Percentiles rank a stretch among this genome's conserved stretches.
Evolutionary conservation across 768 basidiomycete genomes (phyloP).

Genomic region (Phaffia tasmanica): DNA sequence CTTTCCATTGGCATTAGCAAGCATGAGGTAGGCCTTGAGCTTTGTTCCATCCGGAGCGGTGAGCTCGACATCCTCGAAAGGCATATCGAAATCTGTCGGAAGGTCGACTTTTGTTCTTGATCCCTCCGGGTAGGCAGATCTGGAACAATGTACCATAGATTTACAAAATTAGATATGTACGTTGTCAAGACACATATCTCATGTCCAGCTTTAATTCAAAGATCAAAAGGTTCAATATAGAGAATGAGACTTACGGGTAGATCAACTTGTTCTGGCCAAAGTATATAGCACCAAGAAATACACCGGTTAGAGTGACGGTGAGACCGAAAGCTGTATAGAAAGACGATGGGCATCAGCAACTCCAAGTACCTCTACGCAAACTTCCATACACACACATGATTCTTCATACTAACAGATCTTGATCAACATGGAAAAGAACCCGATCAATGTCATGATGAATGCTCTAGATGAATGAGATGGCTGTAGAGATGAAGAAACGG

Average conservation of each 20-base stretch:
- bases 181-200: background rate
- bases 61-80: conserved; percentile 64
- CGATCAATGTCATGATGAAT: too few relatives aligned
- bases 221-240: background rate
- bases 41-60: conserved; percentile 60
- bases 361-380: too few relatives aligned
- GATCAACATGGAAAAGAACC: too few relatives aligned
- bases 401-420: too few relatives aligned
- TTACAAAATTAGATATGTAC: background rate
- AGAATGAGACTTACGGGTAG: conserved; percentile 15
- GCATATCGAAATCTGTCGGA: conserved; percentile 49
- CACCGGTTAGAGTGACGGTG: too few relatives aligned
- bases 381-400: too few relatives aligned
- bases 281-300: background rate
- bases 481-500: too few relatives aligned
- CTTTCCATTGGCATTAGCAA: conserved; percentile 34
- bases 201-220: background rate
- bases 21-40: conserved; percentile 65
- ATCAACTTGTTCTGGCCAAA: conserved; percentile 22
- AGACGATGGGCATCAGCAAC: too few relatives aligned
- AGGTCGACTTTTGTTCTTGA: conserved; percentile 18
- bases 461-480: too few relatives aligned
- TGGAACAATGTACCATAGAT: background rate
- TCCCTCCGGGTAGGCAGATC: conserved; percentile 21
- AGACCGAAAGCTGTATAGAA: too few relatives aligned